Evolutionary conservation across 176 grass and related monocot genomes (phyloP), one percentile per base, ranked within the genome.

Genomic region (Tuctoria greenei): DNA sequence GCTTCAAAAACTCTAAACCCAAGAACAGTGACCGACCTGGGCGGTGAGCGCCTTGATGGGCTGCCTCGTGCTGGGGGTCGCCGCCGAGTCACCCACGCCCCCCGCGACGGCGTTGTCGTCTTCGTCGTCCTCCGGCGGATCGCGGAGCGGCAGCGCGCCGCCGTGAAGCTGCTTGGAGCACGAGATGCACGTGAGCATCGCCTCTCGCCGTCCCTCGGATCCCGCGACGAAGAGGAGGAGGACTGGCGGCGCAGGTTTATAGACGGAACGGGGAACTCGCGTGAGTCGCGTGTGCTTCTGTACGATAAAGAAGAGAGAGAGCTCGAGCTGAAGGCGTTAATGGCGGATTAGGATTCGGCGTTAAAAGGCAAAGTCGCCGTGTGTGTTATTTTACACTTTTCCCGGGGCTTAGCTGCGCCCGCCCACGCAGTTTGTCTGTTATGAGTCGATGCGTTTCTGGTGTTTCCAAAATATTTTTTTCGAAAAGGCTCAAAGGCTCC

Each of bases 141-240:
- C 87, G 60, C 82, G 82, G 66, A 87, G 76, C 63, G 83, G 84
- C 70, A 81, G 41, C 56, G 61, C 67, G 20, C 61, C 84, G 24
- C 71, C 78, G 25, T 78, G 73, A 38, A 75, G 83, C 68, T 96
- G 89, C 89, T 90, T 96, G 42, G 93, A 96, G 74, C 93, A 92
- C 65, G 86, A 84, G 75, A 96, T 87, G 93, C 89, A 96, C 49
- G 93, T 96, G 58, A 96, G 86, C 93, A 96, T 96, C 79, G 82
- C 69, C 50, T 60, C 63, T 83, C 63, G 39, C 71, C 42, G 45
- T 56, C 40, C 47, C 46, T 72, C 27, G 59, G 75, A 78, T 79
- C 75, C 58, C 28, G 46, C 43, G 49, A 15, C 7, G 66, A 8
- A 26, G 27, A 60, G 28, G 58, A 39, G 44, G 46, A 26, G 59